Conservation (phyloP, 2,329 filamentous ascomycete genomes). For the Alternaria ventricosa region DNA sequence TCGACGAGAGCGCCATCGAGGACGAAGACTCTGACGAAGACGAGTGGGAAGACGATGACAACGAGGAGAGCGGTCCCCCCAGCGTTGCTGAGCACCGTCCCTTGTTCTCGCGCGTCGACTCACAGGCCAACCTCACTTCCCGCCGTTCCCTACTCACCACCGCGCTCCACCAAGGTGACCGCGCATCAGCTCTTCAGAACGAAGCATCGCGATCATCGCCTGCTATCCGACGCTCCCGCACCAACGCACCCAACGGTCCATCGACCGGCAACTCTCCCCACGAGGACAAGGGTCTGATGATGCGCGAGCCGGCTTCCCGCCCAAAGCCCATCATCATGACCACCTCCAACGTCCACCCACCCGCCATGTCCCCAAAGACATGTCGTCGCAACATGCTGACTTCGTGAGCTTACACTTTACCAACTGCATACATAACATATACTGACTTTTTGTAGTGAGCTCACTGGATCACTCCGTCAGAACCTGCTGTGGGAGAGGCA, state of each 20-base stretch:
- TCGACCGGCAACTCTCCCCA: conserved; percentile 66
- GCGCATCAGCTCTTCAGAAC: conserved; percentile 72
- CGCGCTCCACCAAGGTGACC: conserved; percentile 82
- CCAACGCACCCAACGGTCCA: conserved; percentile 71
- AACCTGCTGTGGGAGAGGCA: conserved; percentile 95
- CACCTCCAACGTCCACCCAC: conserved; percentile 71
- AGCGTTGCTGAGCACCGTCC: conserved; percentile 76
- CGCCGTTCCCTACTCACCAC: conserved; percentile 88
- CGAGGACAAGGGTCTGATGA: conserved; percentile 63
- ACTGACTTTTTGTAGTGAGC: conserved; percentile 70
- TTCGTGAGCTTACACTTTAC: too few relatives aligned
- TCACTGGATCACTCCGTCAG: conserved; percentile 89
- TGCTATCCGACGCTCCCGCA: conserved; percentile 65
- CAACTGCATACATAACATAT: background rate
- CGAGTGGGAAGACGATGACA: conserved; percentile 67
- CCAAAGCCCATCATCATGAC: conserved; percentile 83
- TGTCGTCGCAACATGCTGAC: conserved; percentile 85
- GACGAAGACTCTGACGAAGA: conserved; percentile 64
- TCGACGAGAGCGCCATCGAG: conserved; percentile 65
- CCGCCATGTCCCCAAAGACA: conserved; percentile 86
- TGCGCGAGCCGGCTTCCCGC: conserved; percentile 64
- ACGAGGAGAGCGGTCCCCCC: conserved; percentile 79
- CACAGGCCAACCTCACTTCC: conserved; percentile 81
- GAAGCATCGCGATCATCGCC: conserved; percentile 65
- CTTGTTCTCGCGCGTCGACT: conserved; percentile 90